A percentile compares a stretch with the other conserved stretches of the same genome.
phyloP scores from a whole-genome alignment of 2,329 filamentous ascomycete species.

The Stemphylium beticola region DNA sequence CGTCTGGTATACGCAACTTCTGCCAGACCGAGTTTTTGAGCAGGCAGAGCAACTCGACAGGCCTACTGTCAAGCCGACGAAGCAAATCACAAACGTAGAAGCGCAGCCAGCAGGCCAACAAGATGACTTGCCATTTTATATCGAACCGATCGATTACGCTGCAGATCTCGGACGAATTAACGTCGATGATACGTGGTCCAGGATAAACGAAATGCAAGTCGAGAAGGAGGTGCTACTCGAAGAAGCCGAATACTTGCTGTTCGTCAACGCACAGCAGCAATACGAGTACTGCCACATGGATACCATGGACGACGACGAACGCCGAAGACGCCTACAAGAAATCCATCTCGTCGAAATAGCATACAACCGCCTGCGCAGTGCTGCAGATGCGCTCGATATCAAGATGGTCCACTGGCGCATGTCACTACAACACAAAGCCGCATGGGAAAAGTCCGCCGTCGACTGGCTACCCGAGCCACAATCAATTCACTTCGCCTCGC shows the following conservation, averaged over 20 bases:
- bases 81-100: not conserved
- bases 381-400: slow-evolving; percentile 24
- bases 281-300: slow-evolving; percentile 28
- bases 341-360: slow-evolving; percentile 29
- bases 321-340: slow-evolving; percentile 21
- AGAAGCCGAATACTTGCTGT: slow-evolving; percentile 31
- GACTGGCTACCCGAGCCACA: slow-evolving; percentile 22
- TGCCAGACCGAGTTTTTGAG: slow-evolving; percentile 25
- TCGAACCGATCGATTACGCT: slow-evolving; percentile 27
- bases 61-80: not conserved
- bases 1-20: slow-evolving; percentile 30
- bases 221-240: slow-evolving; percentile 22
- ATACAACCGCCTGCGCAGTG: slow-evolving; percentile 23
- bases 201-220: slow-evolving; percentile 21
- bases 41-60: slow-evolving; percentile 17
- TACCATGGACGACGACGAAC: slow-evolving; percentile 22
- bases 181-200: slow-evolving; percentile 10
- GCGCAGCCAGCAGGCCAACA: slow-evolving; percentile 2
- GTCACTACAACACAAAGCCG: slow-evolving; percentile 27
- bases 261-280: slow-evolving; percentile 24
- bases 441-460: slow-evolving; percentile 7
- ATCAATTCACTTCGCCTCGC: slow-evolving; percentile 5
- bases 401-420: slow-evolving; percentile 23
- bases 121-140: slow-evolving; percentile 21
- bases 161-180: slow-evolving; percentile 24